Percentiles rank a stretch among this genome's conserved stretches.
These are phyloP conservation scores for Straminergon stramineum DNA, from an alignment of 225 moss, liverwort and hornwort species.

Conservation along the genomic window DNA sequence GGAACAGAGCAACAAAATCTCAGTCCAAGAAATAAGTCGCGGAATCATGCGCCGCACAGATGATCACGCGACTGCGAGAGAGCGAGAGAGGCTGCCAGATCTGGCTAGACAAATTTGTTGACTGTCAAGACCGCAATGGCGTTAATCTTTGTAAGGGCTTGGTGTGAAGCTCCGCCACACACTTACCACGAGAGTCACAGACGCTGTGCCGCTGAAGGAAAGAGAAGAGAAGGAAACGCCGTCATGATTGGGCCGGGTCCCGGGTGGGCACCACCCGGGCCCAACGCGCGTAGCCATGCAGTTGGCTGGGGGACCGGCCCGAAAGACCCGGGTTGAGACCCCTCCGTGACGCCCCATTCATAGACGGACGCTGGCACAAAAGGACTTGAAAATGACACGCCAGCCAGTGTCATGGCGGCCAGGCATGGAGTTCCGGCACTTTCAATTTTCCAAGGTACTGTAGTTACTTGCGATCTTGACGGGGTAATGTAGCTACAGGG, in stretches of 20 bases:
- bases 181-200: background rate
- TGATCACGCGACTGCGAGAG: background rate
- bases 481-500: background rate
- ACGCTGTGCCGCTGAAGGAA: background rate
- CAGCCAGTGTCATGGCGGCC: background rate
- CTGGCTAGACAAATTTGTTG: background rate
- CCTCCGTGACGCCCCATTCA: background rate
- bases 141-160: background rate
- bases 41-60: background rate
- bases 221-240: background rate
- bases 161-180: slow-evolving; percentile 4
- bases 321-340: background rate
- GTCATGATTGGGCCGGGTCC: background rate
- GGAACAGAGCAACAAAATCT: background rate
- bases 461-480: background rate
- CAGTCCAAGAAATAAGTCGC: background rate
- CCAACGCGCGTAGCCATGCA: background rate
- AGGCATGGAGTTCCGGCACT: background rate
- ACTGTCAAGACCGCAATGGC: background rate
- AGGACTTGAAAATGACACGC: background rate
- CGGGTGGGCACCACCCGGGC: background rate
- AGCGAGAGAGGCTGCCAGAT: background rate
- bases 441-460: background rate
- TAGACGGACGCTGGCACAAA: background rate
- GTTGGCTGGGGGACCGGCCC: background rate